Conservation (phyloP, 352 stramenopile species). For the Globisporangium polare region DNA sequence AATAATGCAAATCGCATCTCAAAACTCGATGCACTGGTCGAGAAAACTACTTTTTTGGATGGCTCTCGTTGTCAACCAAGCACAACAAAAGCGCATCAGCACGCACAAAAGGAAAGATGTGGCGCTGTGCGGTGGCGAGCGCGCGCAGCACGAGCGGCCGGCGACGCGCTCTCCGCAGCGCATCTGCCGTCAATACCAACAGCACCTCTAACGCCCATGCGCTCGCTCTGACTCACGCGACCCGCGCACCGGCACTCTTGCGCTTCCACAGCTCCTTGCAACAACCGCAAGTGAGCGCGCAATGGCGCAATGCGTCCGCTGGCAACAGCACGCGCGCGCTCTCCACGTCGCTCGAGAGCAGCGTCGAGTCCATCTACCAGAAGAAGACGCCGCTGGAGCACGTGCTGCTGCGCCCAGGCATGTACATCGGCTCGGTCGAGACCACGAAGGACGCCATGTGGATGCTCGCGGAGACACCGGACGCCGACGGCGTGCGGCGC, state of each 20-base stretch:
- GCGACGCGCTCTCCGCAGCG: constrained; percentile 7
- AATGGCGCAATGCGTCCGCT: background rate
- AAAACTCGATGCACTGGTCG: no score
- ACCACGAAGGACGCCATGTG: constrained; percentile 71
- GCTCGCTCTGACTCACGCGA: background rate
- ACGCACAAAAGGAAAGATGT: constrained; percentile 1
- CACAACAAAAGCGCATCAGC: background rate
- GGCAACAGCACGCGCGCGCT: constrained; percentile 3
- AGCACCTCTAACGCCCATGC: background rate
- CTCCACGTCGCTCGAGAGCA: constrained; percentile 36
- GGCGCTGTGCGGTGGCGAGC: constrained; percentile 7
- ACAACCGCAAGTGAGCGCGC: background rate
- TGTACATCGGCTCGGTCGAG: constrained; percentile 92
- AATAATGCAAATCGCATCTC: no score
- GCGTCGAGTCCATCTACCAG: constrained; percentile 83
- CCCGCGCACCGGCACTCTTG: background rate
- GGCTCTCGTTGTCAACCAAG: background rate
- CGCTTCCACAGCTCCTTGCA: background rate
- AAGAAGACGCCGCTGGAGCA: constrained; percentile 90
- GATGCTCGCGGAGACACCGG: constrained; percentile 43
- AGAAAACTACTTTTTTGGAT: no score
- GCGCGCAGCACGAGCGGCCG: constrained; percentile 6
- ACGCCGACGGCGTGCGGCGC: constrained; percentile 24
- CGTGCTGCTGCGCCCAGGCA: constrained; percentile 86
- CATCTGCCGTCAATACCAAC: background rate